Conservation (phyloP, 768 basidiomycete species). For the Agrocybe praecox region DNA sequence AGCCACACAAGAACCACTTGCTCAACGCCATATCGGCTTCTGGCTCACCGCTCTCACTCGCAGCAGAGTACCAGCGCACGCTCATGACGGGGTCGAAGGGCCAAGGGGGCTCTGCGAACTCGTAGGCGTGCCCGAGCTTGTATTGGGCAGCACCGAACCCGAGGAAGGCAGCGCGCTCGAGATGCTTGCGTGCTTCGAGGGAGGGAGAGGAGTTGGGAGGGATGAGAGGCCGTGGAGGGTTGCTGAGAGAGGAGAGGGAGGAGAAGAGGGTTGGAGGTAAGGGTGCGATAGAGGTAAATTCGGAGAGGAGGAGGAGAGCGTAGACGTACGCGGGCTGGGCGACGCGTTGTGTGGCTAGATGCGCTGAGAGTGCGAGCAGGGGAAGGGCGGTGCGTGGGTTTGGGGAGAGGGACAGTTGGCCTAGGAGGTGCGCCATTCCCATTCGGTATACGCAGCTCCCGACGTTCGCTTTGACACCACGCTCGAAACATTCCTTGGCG, state of each 20-base stretch:
- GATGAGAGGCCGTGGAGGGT: constrained; percentile 50
- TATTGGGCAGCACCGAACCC: constrained; percentile 87
- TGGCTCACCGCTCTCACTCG: constrained; percentile 81
- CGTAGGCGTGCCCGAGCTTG: constrained; percentile 91
- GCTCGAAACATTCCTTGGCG: constrained; percentile 86
- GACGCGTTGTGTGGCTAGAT: constrained; percentile 67
- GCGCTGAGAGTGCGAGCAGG: constrained; percentile 78
- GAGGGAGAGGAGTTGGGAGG: constrained; percentile 48
- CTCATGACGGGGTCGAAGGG: constrained; percentile 86
- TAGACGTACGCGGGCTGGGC: constrained; percentile 91
- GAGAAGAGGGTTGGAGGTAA: constrained; percentile 54
- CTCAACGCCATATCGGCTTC: constrained; percentile 97
- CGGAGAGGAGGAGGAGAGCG: constrained; percentile 83
- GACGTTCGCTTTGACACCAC: constrained; percentile 74
- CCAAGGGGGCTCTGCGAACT: constrained; percentile 85
- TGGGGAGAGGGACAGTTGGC: constrained; percentile 72
- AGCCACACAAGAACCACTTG: constrained; percentile 96
- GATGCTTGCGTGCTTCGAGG: constrained; percentile 71
- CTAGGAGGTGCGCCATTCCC: constrained; percentile 91
- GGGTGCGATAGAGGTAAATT: constrained; percentile 64
- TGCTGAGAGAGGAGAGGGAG: constrained; percentile 55
- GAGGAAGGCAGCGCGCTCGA: constrained; percentile 86
- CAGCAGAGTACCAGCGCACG: constrained; percentile 88
- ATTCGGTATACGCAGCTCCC: constrained; percentile 86
- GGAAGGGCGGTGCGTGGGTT: constrained; percentile 63